These are phyloP conservation scores for Quercus suber DNA, from an alignment of 306 rosid species.

Conservation along the genomic window DNA sequence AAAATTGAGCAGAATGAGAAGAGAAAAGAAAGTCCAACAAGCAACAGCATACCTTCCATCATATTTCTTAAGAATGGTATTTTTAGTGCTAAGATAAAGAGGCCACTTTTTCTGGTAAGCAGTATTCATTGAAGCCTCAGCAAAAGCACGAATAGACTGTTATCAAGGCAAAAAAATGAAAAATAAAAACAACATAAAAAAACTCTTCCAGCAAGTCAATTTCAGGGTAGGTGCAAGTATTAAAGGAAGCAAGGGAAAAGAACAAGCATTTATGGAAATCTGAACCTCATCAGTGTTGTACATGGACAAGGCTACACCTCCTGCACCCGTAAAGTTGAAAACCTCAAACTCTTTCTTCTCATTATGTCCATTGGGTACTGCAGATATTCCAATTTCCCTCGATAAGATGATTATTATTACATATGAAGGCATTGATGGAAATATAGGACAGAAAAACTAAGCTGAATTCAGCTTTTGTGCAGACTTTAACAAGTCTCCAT, in stretches of 20 bases:
- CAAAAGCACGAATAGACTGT: conserved; percentile 87
- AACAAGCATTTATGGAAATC: conserved; percentile 22
- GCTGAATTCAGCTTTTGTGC: not conserved
- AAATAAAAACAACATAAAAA: not conserved
- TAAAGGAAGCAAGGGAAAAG: not conserved
- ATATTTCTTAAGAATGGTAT: conserved; percentile 94
- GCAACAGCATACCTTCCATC: conserved; percentile 81
- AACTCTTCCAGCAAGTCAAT: conserved; percentile 4
- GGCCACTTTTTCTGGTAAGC: conserved; percentile 96
- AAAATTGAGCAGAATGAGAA: not conserved
- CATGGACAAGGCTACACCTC: conserved; percentile 59
- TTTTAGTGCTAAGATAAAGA: conserved; percentile 94
- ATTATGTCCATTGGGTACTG: conserved; percentile 75
- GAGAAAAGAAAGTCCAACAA: conserved; percentile 3
- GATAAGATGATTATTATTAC: not conserved
- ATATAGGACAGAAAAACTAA: not conserved
- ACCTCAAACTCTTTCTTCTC: conserved; percentile 49
- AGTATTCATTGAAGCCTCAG: conserved; percentile 82
- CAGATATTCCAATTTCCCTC: conserved; percentile 22
- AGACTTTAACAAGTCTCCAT: not conserved
- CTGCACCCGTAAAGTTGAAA: conserved; percentile 49
- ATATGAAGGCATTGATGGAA: not conserved
- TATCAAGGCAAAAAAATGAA: not conserved
- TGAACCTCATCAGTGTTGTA: conserved; percentile 69
- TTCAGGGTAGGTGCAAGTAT: conserved; percentile 14